A percentile compares a stretch with the other conserved stretches of the same genome.
Conservation (phyloP, 257 asterid genomes). For the Solanum medicagineum region DNA sequence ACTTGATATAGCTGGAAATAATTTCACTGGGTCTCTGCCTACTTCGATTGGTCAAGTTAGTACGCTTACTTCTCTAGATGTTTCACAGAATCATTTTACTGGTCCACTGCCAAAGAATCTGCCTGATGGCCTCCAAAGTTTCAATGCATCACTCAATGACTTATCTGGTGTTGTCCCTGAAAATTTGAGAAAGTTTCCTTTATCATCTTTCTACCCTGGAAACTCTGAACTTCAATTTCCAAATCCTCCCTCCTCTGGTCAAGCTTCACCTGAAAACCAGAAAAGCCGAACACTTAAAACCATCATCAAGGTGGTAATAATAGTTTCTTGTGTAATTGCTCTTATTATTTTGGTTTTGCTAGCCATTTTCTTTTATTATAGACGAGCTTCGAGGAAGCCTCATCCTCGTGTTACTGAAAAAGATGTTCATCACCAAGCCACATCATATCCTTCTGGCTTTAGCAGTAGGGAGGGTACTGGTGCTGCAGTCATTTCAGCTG, state of each 20-base stretch:
- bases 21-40: constrained; percentile 67
- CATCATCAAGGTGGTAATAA: constrained; percentile 39
- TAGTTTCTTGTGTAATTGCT: constrained; percentile 53
- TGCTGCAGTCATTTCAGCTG: constrained; percentile 60
- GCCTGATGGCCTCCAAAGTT: constrained; percentile 50
- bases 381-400: constrained; percentile 29
- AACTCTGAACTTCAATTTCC: constrained; percentile 69
- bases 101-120: constrained; percentile 66
- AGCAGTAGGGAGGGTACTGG: constrained; percentile 34
- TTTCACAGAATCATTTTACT: constrained; percentile 58
- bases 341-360: constrained; percentile 42
- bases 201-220: constrained; percentile 85
- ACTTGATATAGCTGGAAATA: constrained; percentile 58
- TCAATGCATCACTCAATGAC: constrained; percentile 75
- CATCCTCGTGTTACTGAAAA: constrained; percentile 36
- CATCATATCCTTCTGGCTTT: constrained; percentile 42
- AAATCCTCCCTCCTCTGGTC: constrained; percentile 51
- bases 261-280: constrained; percentile 13
- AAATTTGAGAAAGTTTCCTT: constrained; percentile 71
- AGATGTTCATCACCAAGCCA: constrained; percentile 29
- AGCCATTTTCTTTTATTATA: constrained; percentile 32
- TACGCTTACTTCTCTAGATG: constrained; percentile 36
- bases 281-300: constrained; percentile 27
- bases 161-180: constrained; percentile 89
- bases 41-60: constrained; percentile 36